Base-by-base conservation (phyloP, 345 rosid genomes). In the Salix dunnii region DNA sequence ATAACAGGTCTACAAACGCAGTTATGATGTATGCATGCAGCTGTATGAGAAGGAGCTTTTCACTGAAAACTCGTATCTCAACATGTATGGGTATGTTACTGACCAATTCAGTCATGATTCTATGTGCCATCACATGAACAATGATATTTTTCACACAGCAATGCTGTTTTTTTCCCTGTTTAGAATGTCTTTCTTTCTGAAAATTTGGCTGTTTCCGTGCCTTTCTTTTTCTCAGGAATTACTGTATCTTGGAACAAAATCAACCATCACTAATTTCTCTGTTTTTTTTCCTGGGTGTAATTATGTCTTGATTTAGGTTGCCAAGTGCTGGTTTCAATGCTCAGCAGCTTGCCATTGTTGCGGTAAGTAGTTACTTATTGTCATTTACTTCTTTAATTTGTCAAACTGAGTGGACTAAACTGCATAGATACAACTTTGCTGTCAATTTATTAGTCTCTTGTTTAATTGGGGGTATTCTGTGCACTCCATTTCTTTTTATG, bases 31-130 rank as follows among this genome's bases (percentile, higher is more conserved):
- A 76, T 93, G 99, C 85, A 77, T 80, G 87, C 92, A 89, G 82
- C 80, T 95, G 38, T 93, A 93, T 83, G 94, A 91, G 84, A 95
- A 90, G 84, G 99, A 95, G 85, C 89, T 93, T 81, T 77, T 89
- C 82, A 89, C 90, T 38, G 91, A 83, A 67, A 84, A 75, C 84
- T 95, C 98, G 61, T 95, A 88, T 82, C 91, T 93, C 71, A 79
- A 91, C 76, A 74, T 90, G 71, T 87, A 91, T 55, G 98, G 98
- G 99, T 95, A 77, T 71, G 90, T 84, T 81, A 65, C 76, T 62
- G 55, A 28, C 74, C 74, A 23, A 1, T 55, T 75, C 79, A 72
- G 7, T 23, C 35, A 48, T 13, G 21, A 25, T 72, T 23, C 58
- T 12, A 9, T 64, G 30, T 65, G 42, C 42, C 55, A 31, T 33